Conservation (phyloP, 2,329 filamentous ascomycete genomes). For the Chaetomiaceae sp. region DNA sequence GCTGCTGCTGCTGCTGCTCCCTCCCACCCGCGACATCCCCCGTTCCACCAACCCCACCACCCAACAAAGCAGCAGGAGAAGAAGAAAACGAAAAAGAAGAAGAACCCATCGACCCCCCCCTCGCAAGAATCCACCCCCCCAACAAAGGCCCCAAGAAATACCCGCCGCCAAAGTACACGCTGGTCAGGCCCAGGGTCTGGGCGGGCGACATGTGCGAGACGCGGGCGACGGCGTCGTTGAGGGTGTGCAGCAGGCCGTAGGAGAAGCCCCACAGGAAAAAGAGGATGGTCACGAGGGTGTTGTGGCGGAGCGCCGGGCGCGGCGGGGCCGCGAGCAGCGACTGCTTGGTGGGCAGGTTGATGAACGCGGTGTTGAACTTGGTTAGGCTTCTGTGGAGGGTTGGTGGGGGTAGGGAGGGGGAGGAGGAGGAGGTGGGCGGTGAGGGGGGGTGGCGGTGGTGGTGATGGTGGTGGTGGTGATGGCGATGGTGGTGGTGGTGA, state of each 20-base stretch:
- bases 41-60: not conserved
- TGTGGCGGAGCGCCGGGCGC: constrained; percentile 65
- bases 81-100: too few relatives aligned
- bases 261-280: constrained; percentile 91
- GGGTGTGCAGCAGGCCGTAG: constrained; percentile 77
- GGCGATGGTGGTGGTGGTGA: not conserved
- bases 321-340: constrained; percentile 64
- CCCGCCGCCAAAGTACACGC: constrained; percentile 53
- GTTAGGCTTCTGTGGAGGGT: constrained; percentile 36
- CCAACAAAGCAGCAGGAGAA: too few relatives aligned
- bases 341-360: constrained; percentile 65
- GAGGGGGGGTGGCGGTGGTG: not conserved
- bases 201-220: constrained; percentile 58
- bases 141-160: constrained; percentile 55
- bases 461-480: not conserved
- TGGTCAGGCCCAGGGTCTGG: constrained; percentile 64
- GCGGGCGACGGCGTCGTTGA: constrained; percentile 66
- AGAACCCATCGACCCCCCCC: too few relatives aligned
- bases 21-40: too few relatives aligned
- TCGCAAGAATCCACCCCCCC: constrained; percentile 65
- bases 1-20: too few relatives aligned
- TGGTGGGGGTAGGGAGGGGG: too few relatives aligned
- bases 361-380: constrained; percentile 73
- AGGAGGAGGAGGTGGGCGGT: too few relatives aligned
- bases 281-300: constrained; percentile 69